Evolutionary conservation across 345 rosid species (phyloP), one percentile per base, ranked within the genome.

Genomic region (Leavenworthia alabamica): DNA sequence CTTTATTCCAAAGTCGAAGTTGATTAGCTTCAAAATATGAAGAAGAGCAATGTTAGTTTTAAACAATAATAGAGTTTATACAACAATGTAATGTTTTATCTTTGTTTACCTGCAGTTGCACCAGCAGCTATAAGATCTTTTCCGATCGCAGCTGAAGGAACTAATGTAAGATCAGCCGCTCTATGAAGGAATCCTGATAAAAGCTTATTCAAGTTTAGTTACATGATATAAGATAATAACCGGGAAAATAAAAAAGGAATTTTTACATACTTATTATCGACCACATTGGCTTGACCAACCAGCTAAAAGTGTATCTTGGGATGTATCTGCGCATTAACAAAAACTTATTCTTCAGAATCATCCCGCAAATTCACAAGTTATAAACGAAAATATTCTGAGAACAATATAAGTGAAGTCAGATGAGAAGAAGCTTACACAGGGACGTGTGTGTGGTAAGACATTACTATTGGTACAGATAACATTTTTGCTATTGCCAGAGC

Each of bases 241-340:
- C 27, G 32, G 46, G 19, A 15, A 12, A 12, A 46, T 13, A 56
- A 2, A 7, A 11, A 29, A 7, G 2, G 13, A 23, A 36, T 20
- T 44, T 47, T 53, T 52, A 78, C 96, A 1, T 82, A 93, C 99
- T 89, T 78, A 93, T 75, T 17, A 93, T n/a, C 72, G 83, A 73
- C 99, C 97, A 93, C 99, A 93, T 93, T 6, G 99, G 99, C 66
- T 71, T 73, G 72, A 93, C 99, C 79, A 93, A 79, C 99, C 99
- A 93, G 76, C 92, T 84, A 75, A 85, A 93, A 14, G 99, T 89
- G 77, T 89, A 93, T 77, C 99, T 84, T 24, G 99, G 99, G 33
- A 93, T 89, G 61, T 93, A 89, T 59, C 99, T 93, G 82, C 62
- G 78, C 60, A 60, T 64, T 37, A 49, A 52, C 71, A 60, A 10